Conservation (phyloP, 73 alveolate genomes). For the Tetrahymena borealis region DNA sequence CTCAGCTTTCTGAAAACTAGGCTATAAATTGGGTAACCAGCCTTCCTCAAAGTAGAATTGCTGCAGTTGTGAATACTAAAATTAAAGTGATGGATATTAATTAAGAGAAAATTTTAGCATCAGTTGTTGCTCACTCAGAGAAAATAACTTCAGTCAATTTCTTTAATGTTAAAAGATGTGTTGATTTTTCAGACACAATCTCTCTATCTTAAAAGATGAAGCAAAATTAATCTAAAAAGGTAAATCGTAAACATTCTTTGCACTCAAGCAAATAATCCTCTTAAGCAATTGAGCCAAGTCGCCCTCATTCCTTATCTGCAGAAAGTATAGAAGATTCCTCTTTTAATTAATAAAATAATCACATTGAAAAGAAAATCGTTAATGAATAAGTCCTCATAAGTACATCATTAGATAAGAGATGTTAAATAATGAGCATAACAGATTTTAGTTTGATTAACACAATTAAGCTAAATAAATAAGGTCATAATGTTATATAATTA, state of each 20-base stretch:
- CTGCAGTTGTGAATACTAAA: neutral
- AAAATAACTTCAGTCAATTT: neutral
- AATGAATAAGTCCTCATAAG: neutral
- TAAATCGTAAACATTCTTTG: neutral
- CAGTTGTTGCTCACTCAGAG: neutral
- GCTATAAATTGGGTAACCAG: neutral
- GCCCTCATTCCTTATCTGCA: neutral
- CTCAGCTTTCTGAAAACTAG: neutral
- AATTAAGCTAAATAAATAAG: neutral
- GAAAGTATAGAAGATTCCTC: neutral
- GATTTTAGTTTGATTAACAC: neutral
- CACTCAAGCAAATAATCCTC: too few species aligned
- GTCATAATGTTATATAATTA: neutral
- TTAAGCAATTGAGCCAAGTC: neutral
- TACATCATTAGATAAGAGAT: neutral
- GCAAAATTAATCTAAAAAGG: neutral
- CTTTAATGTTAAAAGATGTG: neutral
- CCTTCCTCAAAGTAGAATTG: neutral
- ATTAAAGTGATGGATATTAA: neutral
- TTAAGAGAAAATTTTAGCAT: neutral
- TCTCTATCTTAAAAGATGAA: neutral
- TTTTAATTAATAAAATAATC: neutral
- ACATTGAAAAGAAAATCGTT: neutral
- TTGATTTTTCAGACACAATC: neutral
- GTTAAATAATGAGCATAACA: neutral